These are phyloP conservation scores for Alternaria sp. DNA, from an alignment of 2,329 filamentous ascomycete genomes.

Conservation along the genomic window DNA sequence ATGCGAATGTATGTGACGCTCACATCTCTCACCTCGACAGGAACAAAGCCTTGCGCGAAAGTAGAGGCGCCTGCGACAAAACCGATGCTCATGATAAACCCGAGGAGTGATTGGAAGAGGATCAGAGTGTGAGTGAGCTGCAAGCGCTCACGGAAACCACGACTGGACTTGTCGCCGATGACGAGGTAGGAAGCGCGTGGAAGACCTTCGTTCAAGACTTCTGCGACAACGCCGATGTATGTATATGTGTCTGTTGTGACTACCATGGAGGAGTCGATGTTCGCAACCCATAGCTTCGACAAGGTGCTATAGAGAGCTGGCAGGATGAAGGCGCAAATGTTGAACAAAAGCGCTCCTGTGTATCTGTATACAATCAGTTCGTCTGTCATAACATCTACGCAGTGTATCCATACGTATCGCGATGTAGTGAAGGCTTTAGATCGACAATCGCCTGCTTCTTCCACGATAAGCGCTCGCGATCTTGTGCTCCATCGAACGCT, in stretches of 20 bases:
- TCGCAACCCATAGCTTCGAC: slow-evolving; percentile 73
- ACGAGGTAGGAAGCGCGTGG: slow-evolving; percentile 71
- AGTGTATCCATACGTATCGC: slow-evolving; percentile 17
- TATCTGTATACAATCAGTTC: slow-evolving; percentile 48
- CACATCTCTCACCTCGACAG: slow-evolving; percentile 60
- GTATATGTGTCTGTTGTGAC: slow-evolving; percentile 71
- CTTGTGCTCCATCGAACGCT: background rate
- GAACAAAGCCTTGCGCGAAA: slow-evolving; percentile 69
- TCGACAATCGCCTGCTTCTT: slow-evolving; percentile 15
- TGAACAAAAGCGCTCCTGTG: slow-evolving; percentile 66
- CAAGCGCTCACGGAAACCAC: slow-evolving; percentile 59
- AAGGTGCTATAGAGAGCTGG: slow-evolving; percentile 72
- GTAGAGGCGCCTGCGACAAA: slow-evolving; percentile 62
- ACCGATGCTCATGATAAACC: slow-evolving; percentile 64
- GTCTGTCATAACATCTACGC: background rate
- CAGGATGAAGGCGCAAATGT: slow-evolving; percentile 66
- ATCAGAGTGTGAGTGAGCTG: slow-evolving; percentile 67
- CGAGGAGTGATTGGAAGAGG: slow-evolving; percentile 61
- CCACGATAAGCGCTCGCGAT: slow-evolving; percentile 7
- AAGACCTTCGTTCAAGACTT: slow-evolving; percentile 76
- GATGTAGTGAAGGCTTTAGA: slow-evolving; percentile 17
- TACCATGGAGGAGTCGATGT: slow-evolving; percentile 67
- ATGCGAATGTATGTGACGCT: slow-evolving; percentile 71
- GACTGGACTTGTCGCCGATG: slow-evolving; percentile 68
- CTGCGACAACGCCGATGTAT: slow-evolving; percentile 70